Evolutionary conservation across 305 asterid genomes (phyloP).

Genomic region (Fraxinus dipetala): DNA sequence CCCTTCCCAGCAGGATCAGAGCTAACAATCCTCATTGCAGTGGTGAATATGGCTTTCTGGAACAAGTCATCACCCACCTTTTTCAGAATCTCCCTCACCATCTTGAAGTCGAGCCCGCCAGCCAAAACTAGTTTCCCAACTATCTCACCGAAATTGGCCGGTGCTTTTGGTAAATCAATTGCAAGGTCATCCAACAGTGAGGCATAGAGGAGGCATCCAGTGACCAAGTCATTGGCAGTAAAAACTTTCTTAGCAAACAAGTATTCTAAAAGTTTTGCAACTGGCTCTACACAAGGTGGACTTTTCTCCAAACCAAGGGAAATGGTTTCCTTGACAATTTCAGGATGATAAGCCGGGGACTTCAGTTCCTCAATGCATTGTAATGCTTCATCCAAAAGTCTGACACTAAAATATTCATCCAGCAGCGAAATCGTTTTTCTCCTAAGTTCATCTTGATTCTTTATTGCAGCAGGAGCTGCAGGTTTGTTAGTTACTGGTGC

Average conservation of each 20-base stretch:
- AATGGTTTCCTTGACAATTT: slow-evolving; percentile 62
- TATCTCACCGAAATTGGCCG: slow-evolving; percentile 70
- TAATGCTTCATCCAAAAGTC: slow-evolving; percentile 65
- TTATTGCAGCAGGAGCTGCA: slow-evolving; percentile 28
- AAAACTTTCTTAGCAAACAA: slow-evolving; percentile 50
- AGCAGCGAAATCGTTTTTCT: slow-evolving; percentile 35
- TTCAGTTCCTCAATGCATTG: slow-evolving; percentile 66
- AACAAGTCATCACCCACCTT: slow-evolving; percentile 51
- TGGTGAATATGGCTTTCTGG: slow-evolving; percentile 51
- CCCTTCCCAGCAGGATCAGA: slow-evolving; percentile 46
- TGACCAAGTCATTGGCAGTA: slow-evolving; percentile 32
- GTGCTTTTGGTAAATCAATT: slow-evolving; percentile 89
- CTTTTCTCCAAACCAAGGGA: slow-evolving; percentile 68
- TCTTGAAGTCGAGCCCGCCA: slow-evolving; percentile 56
- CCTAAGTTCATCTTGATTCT: slow-evolving; percentile 44
- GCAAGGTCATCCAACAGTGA: slow-evolving; percentile 66
- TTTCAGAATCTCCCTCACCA: slow-evolving; percentile 50
- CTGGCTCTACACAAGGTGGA: slow-evolving; percentile 58
- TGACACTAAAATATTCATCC: slow-evolving; percentile 66
- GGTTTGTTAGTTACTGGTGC: slow-evolving; percentile 18
- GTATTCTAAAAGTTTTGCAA: slow-evolving; percentile 52
- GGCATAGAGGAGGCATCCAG: slow-evolving; percentile 56
- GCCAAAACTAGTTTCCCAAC: slow-evolving; percentile 57
- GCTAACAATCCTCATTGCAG: slow-evolving; percentile 34
- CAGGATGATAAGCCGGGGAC: slow-evolving; percentile 64